Base-by-base conservation (phyloP, 257 asterid species). In the Ehretia macrophylla region DNA sequence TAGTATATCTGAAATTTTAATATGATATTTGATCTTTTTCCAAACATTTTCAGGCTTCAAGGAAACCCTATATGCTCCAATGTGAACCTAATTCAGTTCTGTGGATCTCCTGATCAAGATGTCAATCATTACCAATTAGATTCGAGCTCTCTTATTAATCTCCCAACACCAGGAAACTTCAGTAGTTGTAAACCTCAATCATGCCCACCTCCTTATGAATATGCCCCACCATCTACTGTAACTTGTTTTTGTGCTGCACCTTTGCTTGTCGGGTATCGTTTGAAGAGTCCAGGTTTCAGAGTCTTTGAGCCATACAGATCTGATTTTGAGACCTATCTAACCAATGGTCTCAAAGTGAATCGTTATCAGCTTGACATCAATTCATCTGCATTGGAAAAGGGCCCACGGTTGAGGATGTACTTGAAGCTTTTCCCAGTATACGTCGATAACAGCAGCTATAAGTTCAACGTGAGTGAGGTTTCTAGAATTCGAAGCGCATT, bases 251-350 rank as follows among this genome's bases (percentile, higher is more conserved):
- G n/a, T n/a, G n/a, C n/a, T n/a, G n/a, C n/a, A n/a, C n/a, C 99
- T 14, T 64, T 93, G 38, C 75, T 68, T 63, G 79, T 93, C 59
- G 95, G 95, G 58, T 93, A 86, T 65, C 84, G 99, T 65, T 68
- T 93, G 65, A 93, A 93, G 75, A 89, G 97, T 75, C 99, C 97
- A 32, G 96, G 95, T 19, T 83, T 93, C 70, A 75, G 69, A 1
- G 90, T 86, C 78, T 89, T 85, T 70, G 54, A 35, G 27, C 85
- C 97, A 22, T 93, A 89, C 50, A 35, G 60, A 14, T 8, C 76
- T 63, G 18, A 51, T 56, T 93, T 86, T 74, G 71, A 66, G 71
- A 68, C 19, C 38, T 83, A 85, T 82, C 60, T 93, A 58, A 72
- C 83, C 51, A 45, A 63, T 68, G 97, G 96, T 51, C 83, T 93